Conservation (phyloP, 2,329 filamentous ascomycete species). For the Teratosphaeria gauchensis region DNA sequence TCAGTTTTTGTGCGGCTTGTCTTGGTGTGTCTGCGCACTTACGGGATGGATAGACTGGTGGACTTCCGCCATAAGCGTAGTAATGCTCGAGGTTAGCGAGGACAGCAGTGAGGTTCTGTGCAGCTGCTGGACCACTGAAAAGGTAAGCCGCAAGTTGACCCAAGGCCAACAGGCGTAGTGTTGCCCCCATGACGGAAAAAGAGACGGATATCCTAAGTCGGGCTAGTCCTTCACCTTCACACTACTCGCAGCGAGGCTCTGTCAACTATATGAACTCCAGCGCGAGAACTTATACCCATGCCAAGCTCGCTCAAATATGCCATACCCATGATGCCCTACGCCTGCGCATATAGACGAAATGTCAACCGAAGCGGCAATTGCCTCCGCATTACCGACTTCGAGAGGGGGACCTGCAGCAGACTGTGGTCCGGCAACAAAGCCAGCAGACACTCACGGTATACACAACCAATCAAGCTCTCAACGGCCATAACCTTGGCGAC, state of each 20-base stretch:
- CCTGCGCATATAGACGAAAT: background rate
- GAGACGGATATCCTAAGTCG: background rate
- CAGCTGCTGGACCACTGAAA: background rate
- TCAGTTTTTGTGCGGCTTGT: background rate
- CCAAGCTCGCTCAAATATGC: background rate
- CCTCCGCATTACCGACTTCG: background rate
- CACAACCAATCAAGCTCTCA: background rate
- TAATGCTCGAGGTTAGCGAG: slow-evolving; percentile 8
- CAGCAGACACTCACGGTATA: background rate
- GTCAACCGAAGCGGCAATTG: background rate
- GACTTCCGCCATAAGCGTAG: slow-evolving; percentile 14
- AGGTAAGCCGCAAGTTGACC: background rate
- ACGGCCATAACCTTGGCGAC: background rate
- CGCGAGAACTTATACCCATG: background rate
- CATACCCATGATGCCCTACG: background rate
- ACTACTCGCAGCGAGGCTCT: background rate
- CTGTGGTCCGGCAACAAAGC: background rate
- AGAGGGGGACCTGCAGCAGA: background rate
- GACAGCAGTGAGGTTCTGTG: background rate
- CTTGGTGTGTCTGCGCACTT: slow-evolving; percentile 2
- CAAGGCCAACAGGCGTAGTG: background rate
- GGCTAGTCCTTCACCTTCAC: background rate
- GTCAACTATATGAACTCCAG: background rate
- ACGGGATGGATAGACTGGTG: slow-evolving; percentile 23
- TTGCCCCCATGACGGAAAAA: background rate